phyloP scores from a whole-genome alignment of 202 grass and related monocot genomes.

The Zoysia matrella region DNA sequence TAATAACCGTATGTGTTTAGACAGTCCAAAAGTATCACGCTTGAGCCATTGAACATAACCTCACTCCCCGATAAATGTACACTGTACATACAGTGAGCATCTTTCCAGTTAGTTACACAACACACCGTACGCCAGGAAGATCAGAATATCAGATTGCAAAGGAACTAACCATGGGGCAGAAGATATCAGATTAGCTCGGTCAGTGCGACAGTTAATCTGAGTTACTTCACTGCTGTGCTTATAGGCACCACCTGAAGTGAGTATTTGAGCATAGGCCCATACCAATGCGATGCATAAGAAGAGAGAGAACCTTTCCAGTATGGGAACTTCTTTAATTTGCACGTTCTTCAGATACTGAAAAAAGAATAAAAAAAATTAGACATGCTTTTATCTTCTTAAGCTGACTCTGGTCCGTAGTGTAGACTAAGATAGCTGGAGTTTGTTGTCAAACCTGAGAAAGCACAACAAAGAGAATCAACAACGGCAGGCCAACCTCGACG shows the following conservation, averaged over 20 bases:
- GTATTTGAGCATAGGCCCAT: constrained; percentile 37
- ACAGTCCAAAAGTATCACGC: background rate
- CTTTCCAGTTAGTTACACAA: background rate
- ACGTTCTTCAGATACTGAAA: constrained; percentile 92
- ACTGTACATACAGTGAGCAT: background rate
- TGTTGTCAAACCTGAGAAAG: constrained; percentile 75
- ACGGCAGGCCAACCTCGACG: too few species aligned
- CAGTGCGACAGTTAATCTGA: constrained; percentile 87
- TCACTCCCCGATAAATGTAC: background rate
- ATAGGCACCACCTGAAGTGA: constrained; percentile 85
- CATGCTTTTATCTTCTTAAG: background rate
- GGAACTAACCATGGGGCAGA: constrained; percentile 80
- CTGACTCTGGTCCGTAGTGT: background rate
- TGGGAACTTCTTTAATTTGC: constrained; percentile 63
- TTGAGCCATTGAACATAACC: background rate
- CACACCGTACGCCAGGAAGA: background rate
- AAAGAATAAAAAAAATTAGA: constrained; percentile 25
- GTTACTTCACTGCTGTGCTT: constrained; percentile 67
- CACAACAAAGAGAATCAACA: constrained; percentile 63
- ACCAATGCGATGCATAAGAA: constrained; percentile 50
- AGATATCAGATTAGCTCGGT: constrained; percentile 90
- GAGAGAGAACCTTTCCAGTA: constrained; percentile 92
- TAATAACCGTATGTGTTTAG: background rate
- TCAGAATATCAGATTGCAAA: background rate
- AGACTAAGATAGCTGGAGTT: background rate